Evolutionary conservation across 164 flowering plant species (phyloP).

Genomic region (Echeveria elegans): DNA sequence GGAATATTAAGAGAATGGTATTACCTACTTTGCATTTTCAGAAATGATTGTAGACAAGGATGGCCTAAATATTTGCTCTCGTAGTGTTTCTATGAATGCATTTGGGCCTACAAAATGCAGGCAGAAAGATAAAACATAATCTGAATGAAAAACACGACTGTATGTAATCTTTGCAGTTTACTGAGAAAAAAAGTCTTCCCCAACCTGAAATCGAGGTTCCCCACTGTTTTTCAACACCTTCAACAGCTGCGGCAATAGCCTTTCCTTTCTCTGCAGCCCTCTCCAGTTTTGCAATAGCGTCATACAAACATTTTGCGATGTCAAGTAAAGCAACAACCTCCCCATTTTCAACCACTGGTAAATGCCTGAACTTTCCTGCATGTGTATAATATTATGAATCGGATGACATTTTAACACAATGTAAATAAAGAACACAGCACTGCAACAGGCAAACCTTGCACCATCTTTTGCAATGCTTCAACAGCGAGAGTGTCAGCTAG

Average conservation of each 20-base stretch:
- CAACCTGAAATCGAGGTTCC: constrained; percentile 72
- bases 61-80: constrained; percentile 86
- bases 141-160: neutral
- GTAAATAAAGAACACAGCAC: neutral
- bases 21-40: constrained; percentile 99
- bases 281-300: constrained; percentile 97
- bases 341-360: constrained; percentile 98
- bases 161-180: neutral
- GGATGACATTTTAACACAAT: neutral
- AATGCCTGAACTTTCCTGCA: constrained; percentile 41
- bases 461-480: constrained; percentile 96
- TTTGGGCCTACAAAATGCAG: constrained; percentile 51
- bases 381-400: neutral
- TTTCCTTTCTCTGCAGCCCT: constrained; percentile 98
- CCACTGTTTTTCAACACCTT: constrained; percentile 96
- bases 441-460: constrained; percentile 45
- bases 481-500: constrained; percentile 75
- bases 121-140: neutral
- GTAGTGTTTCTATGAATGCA: constrained; percentile 78
- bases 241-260: constrained; percentile 99
- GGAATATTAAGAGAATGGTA: constrained; percentile 22
- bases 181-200: neutral
- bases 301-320: constrained; percentile 94
- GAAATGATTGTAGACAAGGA: constrained; percentile 75
- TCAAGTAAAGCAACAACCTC: constrained; percentile 96